A percentile compares a stretch with the other conserved stretches of the same genome.
phyloP scores from a whole-genome alignment of 2,329 filamentous ascomycete genomes.

The Beauveria bassiana region DNA sequence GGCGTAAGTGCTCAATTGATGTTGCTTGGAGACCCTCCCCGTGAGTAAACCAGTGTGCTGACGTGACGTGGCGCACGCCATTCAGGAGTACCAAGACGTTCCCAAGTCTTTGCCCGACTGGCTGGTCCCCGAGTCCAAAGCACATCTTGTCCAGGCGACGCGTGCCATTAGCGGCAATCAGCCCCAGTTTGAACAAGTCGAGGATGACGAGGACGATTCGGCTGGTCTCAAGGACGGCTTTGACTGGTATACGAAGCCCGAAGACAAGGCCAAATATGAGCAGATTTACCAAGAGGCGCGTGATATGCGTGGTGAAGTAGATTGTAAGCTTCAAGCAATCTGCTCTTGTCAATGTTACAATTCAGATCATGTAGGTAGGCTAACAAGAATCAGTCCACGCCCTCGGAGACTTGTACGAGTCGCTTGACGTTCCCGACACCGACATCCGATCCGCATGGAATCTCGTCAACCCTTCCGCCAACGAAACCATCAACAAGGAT shows the following conservation, averaged over 20 bases:
- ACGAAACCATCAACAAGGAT: conserved; percentile 82
- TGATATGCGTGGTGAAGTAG: conserved; percentile 75
- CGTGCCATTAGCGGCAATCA: conserved; percentile 72
- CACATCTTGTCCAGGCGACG: conserved; percentile 78
- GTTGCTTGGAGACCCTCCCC: background rate
- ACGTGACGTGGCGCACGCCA: conserved; percentile 13
- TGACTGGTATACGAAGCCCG: conserved; percentile 97
- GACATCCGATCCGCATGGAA: conserved; percentile 95
- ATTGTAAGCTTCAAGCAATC: conserved; percentile 47
- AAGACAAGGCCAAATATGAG: conserved; percentile 89
- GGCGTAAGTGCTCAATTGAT: conserved; percentile 54
- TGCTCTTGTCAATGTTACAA: background rate
- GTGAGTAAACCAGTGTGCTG: background rate
- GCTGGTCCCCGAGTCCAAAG: conserved; percentile 93
- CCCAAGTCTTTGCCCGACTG: conserved; percentile 81
- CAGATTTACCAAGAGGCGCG: conserved; percentile 93
- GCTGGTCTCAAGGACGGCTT: conserved; percentile 90
- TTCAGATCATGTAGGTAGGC: background rate
- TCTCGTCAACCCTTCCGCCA: conserved; percentile 85
- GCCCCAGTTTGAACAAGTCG: conserved; percentile 75
- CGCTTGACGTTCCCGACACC: conserved; percentile 63
- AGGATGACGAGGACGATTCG: conserved; percentile 68
- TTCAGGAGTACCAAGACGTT: conserved; percentile 82
- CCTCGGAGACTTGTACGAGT: conserved; percentile 77
- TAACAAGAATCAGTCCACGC: conserved; percentile 51